Percentiles rank a stretch among this genome's conserved stretches.
These are phyloP conservation scores for Metarhizium guizhouense DNA, from an alignment of 2,329 filamentous ascomycete species.

Conservation along the genomic window DNA sequence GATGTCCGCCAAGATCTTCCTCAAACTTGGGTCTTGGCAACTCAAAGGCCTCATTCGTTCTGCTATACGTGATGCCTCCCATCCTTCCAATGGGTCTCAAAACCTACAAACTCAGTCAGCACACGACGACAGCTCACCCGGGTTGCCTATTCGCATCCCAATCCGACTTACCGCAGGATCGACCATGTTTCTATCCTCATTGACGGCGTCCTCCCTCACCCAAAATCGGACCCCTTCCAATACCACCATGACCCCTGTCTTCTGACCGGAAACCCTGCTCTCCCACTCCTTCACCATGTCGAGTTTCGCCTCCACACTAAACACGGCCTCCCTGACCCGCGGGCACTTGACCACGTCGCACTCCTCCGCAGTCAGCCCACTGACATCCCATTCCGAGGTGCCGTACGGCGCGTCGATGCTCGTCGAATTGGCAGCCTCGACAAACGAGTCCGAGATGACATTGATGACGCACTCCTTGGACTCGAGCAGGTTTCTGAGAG, in stretches of 20 bases:
- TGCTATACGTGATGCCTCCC: constrained; percentile 71
- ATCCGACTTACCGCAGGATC: constrained; percentile 53
- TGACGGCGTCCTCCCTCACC: constrained; percentile 80
- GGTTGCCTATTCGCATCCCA: too few species aligned
- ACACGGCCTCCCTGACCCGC: constrained; percentile 73
- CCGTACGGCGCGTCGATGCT: constrained; percentile 71
- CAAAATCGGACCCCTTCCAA: constrained; percentile 83
- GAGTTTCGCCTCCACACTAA: constrained; percentile 73
- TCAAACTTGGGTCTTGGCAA: constrained; percentile 54
- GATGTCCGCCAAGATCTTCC: constrained; percentile 40
- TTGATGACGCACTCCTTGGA: constrained; percentile 75
- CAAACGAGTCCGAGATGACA: constrained; percentile 73
- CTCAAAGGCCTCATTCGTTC: constrained; percentile 56
- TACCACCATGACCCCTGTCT: constrained; percentile 64
- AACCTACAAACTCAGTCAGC: constrained; percentile 33
- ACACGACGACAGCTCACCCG: neutral
- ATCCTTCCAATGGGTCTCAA: constrained; percentile 68
- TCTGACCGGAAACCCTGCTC: constrained; percentile 63
- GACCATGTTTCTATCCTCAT: constrained; percentile 64
- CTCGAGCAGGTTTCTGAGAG: constrained; percentile 63
- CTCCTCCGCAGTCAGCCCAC: constrained; percentile 60
- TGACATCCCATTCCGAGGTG: constrained; percentile 69
- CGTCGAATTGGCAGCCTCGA: constrained; percentile 82
- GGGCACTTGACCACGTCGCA: constrained; percentile 57
- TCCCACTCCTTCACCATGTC: constrained; percentile 71